Conservation (phyloP, 352 stramenopile species). For the Phytophthora aleatoria region DNA sequence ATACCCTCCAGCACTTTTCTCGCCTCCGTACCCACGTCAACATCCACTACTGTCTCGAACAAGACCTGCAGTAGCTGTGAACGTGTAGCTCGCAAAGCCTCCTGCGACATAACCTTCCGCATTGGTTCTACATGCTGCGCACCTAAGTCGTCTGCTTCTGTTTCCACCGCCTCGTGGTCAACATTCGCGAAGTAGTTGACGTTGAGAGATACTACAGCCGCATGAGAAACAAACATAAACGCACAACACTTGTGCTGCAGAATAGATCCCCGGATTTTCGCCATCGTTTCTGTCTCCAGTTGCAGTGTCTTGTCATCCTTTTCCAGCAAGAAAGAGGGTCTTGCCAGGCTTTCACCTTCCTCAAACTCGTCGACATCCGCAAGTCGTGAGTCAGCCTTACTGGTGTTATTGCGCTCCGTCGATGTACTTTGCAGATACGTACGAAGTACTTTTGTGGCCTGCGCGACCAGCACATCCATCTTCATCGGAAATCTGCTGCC, state of each 20-base stretch:
- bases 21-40: constrained; percentile 71
- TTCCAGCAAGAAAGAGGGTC: constrained; percentile 63
- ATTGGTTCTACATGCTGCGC: constrained; percentile 36
- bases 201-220: constrained; percentile 59
- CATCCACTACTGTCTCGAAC: constrained; percentile 77
- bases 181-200: constrained; percentile 39
- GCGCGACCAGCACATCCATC: constrained; percentile 62
- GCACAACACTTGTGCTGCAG: constrained; percentile 77
- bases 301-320: constrained; percentile 88
- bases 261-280: constrained; percentile 67
- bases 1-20: constrained; percentile 60
- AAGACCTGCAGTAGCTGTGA: constrained; percentile 65
- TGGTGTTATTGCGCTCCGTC: constrained; percentile 55
- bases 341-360: constrained; percentile 44
- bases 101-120: constrained; percentile 54
- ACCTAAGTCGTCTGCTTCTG: constrained; percentile 10
- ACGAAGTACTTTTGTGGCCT: constrained; percentile 57
- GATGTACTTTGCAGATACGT: constrained; percentile 60
- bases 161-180: constrained; percentile 22
- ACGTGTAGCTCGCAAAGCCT: constrained; percentile 52
- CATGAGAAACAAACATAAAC: constrained; percentile 72
- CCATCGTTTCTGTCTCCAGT: constrained; percentile 70
- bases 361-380: constrained; percentile 73
- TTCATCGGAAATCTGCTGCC: constrained; percentile 44
- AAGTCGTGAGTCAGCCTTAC: constrained; percentile 65